Conservation (phyloP, 306 rosid genomes). For the Cucurbita ficifolia region DNA sequence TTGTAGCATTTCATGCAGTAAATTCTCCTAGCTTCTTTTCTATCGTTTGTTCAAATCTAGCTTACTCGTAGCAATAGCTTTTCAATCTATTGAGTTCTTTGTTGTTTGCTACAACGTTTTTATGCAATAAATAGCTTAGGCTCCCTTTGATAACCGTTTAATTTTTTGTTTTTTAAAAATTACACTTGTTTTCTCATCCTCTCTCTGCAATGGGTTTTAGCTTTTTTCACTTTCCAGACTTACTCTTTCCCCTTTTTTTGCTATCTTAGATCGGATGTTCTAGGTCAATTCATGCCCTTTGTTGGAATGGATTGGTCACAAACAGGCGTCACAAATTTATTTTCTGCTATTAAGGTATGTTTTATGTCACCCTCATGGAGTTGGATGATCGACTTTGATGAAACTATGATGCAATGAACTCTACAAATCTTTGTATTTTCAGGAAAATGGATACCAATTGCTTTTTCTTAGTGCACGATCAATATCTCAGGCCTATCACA, state of each 20-base stretch:
- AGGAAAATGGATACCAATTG: conserved; percentile 93
- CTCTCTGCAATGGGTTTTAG: too few species aligned
- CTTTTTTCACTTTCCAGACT: background rate
- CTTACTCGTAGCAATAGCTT: background rate
- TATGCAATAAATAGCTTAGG: background rate
- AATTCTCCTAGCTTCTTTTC: background rate
- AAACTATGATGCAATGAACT: background rate
- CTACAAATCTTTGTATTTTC: conserved; percentile 1
- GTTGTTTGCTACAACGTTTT: background rate
- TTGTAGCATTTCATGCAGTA: background rate
- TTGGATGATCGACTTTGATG: conserved; percentile 2
- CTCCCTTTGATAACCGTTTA: too few species aligned
- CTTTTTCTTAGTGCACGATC: conserved; percentile 98
- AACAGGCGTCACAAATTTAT: conserved; percentile 85
- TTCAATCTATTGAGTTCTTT: background rate
- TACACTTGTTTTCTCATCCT: background rate
- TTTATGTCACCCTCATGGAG: conserved; percentile 8
- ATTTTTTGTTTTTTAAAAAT: too few species aligned
- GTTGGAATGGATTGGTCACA: conserved; percentile 99
- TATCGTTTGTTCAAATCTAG: background rate
- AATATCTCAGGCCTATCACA: conserved; percentile 78
- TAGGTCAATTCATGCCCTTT: conserved; percentile 99
- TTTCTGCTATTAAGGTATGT: conserved; percentile 90
- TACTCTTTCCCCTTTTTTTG: conserved; percentile 9
- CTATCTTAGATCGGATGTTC: conserved; percentile 72